Evolutionary conservation across 805 yeast species (phyloP).

Genomic region (Candida incommunis): DNA sequence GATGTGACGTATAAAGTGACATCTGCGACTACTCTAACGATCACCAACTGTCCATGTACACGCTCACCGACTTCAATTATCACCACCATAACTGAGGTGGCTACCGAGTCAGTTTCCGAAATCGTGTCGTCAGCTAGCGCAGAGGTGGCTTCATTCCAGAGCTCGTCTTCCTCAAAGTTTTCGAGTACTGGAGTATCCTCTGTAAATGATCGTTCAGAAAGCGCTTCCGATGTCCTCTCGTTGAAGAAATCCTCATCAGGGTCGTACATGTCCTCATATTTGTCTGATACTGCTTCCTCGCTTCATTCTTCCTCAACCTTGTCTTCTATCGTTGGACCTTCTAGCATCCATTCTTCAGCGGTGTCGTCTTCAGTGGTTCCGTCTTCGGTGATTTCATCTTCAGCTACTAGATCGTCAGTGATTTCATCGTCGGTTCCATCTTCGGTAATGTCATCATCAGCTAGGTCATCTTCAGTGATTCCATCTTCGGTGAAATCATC

Average conservation of each 20-base stretch:
- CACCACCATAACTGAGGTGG: not conserved
- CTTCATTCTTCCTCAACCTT: conserved; percentile 6
- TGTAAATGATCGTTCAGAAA: no score
- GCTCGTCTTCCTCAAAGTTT: no score
- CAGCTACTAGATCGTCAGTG: not conserved
- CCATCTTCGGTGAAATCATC: not conserved
- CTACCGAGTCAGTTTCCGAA: not conserved
- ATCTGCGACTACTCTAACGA: conserved; percentile 61
- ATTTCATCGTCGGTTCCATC: not conserved
- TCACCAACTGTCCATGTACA: conserved; percentile 77
- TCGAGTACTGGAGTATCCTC: no score
- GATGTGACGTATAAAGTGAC: conserved; percentile 15
- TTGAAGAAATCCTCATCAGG: conserved; percentile 5
- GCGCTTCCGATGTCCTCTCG: no score
- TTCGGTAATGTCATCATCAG: not conserved
- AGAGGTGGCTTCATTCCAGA: no score
- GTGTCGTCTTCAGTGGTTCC: not conserved
- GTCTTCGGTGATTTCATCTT: not conserved
- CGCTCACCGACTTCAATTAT: conserved; percentile 21
- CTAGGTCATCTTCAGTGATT: not conserved
- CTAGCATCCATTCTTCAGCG: no score
- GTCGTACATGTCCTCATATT: conserved; percentile 9
- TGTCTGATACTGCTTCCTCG: conserved; percentile 10
- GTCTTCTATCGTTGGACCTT: not conserved
- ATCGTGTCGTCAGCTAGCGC: not conserved